Conservation (phyloP, 768 basidiomycete genomes). For the Rhizopogon vinicolor region DNA sequence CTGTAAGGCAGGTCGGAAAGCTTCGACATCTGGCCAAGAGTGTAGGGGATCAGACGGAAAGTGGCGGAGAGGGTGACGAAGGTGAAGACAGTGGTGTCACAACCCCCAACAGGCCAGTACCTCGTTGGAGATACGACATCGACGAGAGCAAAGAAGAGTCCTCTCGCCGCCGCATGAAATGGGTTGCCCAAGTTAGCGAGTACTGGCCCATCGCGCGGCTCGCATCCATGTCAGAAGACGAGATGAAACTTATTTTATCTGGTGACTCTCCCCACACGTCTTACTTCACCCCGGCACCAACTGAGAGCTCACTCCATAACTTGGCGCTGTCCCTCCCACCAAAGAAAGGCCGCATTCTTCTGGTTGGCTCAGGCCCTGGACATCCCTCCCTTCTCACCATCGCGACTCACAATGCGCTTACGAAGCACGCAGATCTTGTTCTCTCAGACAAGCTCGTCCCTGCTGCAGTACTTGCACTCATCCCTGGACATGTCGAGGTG, state of each 20-base stretch:
- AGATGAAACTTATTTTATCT: conserved; percentile 60
- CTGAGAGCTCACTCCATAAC: conserved; percentile 26
- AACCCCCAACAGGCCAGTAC: conserved; percentile 71
- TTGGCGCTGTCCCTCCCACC: conserved; percentile 14
- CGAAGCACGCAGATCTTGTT: conserved; percentile 77
- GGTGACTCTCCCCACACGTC: not conserved
- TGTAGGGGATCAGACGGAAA: conserved; percentile 5
- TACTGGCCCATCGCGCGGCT: conserved; percentile 88
- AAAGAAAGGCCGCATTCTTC: conserved; percentile 65
- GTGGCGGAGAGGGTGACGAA: conserved; percentile 37
- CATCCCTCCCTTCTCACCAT: conserved; percentile 90
- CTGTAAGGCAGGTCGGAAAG: conserved; percentile 68
- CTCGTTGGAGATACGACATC: conserved; percentile 32
- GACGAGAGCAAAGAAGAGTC: conserved; percentile 40
- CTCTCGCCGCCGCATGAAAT: conserved; percentile 71
- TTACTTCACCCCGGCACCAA: conserved; percentile 23
- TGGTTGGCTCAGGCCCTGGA: conserved; percentile 94
- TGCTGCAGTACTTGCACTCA: conserved; percentile 76
- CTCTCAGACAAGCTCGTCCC: conserved; percentile 97
- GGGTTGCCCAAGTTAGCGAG: conserved; percentile 95
- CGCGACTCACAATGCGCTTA: conserved; percentile 79
- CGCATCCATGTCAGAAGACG: conserved; percentile 57
- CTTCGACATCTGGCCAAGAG: conserved; percentile 54
- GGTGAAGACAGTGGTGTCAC: conserved; percentile 48
- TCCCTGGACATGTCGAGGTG: conserved; percentile 67